Percentiles rank a stretch among this genome's conserved stretches.
These are phyloP conservation scores for Aspergillus sparsus DNA, from an alignment of 495 filamentous ascomycete genomes.

Conservation along the genomic window DNA sequence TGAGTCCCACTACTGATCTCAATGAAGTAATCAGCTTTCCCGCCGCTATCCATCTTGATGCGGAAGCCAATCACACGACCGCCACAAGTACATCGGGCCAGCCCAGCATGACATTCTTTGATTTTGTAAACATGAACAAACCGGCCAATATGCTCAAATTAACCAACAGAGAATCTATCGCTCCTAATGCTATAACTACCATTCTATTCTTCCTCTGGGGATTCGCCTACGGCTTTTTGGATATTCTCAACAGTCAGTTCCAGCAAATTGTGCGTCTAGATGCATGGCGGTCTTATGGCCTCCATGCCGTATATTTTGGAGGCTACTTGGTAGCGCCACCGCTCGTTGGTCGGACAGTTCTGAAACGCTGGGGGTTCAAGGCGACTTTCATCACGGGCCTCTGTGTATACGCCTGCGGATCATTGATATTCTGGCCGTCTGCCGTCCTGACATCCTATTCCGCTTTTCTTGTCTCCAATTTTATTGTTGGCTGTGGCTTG, in stretches of 20 bases:
- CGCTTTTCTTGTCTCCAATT: constrained; percentile 66
- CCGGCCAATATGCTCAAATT: constrained; percentile 75
- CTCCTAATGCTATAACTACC: constrained; percentile 63
- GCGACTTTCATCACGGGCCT: constrained; percentile 65
- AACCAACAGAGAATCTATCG: constrained; percentile 57
- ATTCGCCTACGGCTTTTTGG: constrained; percentile 80
- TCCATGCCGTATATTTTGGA: constrained; percentile 66
- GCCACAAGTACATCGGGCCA: constrained; percentile 36
- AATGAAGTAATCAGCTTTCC: constrained; percentile 38
- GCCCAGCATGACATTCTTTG: constrained; percentile 60
- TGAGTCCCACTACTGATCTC: constrained; percentile 8
- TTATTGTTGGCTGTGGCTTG: constrained; percentile 65
- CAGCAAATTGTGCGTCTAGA: constrained; percentile 49
- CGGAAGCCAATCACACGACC: constrained; percentile 34
- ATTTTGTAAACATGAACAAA: constrained; percentile 79
- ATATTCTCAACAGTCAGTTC: constrained; percentile 68
- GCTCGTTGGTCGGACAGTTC: constrained; percentile 55
- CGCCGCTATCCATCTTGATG: constrained; percentile 27
- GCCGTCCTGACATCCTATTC: constrained; percentile 66
- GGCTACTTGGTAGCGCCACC: constrained; percentile 63
- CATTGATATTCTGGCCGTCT: constrained; percentile 72
- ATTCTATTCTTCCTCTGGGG: constrained; percentile 87
- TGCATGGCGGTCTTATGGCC: constrained; percentile 52
- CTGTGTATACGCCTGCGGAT: constrained; percentile 62
- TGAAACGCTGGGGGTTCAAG: constrained; percentile 68